Evolutionary conservation across 2,329 filamentous ascomycete genomes (phyloP).

Genomic region (Aspergillus oerlinghausenensis): DNA sequence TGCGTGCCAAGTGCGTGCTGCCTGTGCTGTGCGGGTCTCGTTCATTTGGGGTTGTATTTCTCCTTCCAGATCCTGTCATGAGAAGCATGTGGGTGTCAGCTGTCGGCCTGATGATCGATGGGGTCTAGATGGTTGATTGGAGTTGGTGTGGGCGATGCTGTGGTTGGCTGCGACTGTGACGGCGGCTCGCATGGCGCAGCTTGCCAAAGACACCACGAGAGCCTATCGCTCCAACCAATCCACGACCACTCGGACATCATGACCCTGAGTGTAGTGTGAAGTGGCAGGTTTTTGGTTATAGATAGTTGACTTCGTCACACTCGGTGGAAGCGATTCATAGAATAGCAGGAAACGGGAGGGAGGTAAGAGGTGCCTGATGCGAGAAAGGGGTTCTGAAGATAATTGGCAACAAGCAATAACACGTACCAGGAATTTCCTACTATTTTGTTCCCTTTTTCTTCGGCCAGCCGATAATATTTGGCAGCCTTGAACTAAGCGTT

Average conservation of each 20-base stretch:
- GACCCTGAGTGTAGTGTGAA: slow-evolving; percentile 10
- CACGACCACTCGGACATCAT: slow-evolving; percentile 10
- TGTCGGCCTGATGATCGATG: slow-evolving; percentile 16
- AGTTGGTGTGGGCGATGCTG: slow-evolving; percentile 4
- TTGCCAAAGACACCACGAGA: slow-evolving; percentile 9
- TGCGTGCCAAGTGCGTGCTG: neutral
- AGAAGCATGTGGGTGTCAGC: slow-evolving; percentile 15
- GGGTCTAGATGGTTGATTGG: neutral
- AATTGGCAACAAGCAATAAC: slow-evolving; percentile 12
- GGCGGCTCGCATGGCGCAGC: slow-evolving; percentile 13
- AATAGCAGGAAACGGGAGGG: neutral
- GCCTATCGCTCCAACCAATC: slow-evolving; percentile 19
- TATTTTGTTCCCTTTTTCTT: slow-evolving; percentile 81
- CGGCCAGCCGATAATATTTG: slow-evolving; percentile 86
- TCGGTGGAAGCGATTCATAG: slow-evolving; percentile 1
- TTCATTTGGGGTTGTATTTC: slow-evolving; percentile 66
- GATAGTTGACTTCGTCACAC: neutral
- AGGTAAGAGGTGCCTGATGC: neutral
- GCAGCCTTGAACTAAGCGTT: slow-evolving; percentile 55
- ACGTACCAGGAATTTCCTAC: slow-evolving; percentile 93
- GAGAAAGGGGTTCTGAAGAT: neutral
- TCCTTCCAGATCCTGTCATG: slow-evolving; percentile 89
- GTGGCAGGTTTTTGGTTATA: slow-evolving; percentile 2
- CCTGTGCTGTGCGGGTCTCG: no score
- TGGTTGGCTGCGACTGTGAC: slow-evolving; percentile 17